phyloP scores from a whole-genome alignment of 1,139 yeast species.

The Yamadazyma friedrichii region DNA sequence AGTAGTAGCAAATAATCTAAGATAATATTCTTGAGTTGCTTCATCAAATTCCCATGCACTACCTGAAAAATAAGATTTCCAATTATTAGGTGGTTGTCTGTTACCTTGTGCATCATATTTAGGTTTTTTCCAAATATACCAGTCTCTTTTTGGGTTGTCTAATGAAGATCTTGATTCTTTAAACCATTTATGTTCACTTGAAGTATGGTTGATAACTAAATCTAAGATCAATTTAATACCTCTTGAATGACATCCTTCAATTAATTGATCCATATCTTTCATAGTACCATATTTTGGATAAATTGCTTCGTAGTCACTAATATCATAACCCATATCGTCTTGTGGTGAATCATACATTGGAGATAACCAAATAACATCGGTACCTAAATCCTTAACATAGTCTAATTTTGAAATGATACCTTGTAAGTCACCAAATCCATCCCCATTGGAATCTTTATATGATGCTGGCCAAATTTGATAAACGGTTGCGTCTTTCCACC shows the following conservation, averaged over 20 bases:
- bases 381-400: constrained; percentile 52
- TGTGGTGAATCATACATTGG: constrained; percentile 63
- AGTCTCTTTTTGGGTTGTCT: constrained; percentile 56
- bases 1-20: constrained; percentile 50
- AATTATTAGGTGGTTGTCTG: constrained; percentile 57
- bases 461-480: constrained; percentile 65
- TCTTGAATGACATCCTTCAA: constrained; percentile 45
- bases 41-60: constrained; percentile 62
- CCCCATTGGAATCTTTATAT: constrained; percentile 57
- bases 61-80: constrained; percentile 53
- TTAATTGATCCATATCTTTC: constrained; percentile 49
- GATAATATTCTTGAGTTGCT: constrained; percentile 51
- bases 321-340: constrained; percentile 66
- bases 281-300: constrained; percentile 55
- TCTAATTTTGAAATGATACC: constrained; percentile 55
- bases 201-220: constrained; percentile 60
- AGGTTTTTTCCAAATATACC: constrained; percentile 61
- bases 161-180: constrained; percentile 54
- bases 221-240: constrained; percentile 56
- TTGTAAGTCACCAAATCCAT: constrained; percentile 56
- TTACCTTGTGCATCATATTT: constrained; percentile 41
- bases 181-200: constrained; percentile 58
- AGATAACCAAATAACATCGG: constrained; percentile 55
- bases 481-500: constrained; percentile 61
- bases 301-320: constrained; percentile 51